A percentile compares a stretch with the other conserved stretches of the same genome.
Conservation (phyloP, 75 land plant genomes). For the Pinus tabuliformis region DNA sequence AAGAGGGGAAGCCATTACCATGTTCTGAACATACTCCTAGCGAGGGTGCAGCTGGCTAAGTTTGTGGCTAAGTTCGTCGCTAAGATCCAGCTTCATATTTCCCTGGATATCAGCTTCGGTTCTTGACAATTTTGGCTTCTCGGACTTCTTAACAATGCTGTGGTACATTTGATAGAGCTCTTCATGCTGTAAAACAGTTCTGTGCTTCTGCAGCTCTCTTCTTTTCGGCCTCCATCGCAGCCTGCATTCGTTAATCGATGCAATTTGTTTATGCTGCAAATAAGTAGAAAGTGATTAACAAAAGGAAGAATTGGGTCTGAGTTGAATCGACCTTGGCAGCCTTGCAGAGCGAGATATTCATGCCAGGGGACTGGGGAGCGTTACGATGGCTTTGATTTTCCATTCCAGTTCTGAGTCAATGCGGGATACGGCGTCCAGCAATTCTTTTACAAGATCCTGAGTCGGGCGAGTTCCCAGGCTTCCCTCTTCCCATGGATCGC, state of each 20-base stretch:
- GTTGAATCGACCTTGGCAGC: background rate
- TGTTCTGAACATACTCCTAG: no score
- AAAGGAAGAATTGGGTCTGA: no score
- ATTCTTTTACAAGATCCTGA: background rate
- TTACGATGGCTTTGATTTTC: background rate
- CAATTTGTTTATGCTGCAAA: no score
- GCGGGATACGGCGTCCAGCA: background rate
- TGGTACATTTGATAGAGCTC: slow-evolving; percentile 3
- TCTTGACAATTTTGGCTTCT: background rate
- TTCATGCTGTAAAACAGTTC: background rate
- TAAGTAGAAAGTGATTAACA: no score
- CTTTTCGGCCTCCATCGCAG: background rate
- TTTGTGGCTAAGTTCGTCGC: slow-evolving; percentile 12
- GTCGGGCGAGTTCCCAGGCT: background rate
- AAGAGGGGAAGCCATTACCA: no score
- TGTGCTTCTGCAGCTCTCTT: slow-evolving; percentile 5
- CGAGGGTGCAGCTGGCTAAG: slow-evolving; percentile 25
- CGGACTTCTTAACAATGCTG: background rate
- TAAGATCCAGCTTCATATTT: background rate
- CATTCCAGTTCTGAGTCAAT: background rate
- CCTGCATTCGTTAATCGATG: background rate
- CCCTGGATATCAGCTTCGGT: background rate
- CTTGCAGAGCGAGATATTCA: background rate
- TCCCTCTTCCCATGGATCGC: background rate
- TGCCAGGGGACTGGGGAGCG: background rate